phyloP scores from a whole-genome alignment of 306 rosid genomes.

The Herpetospermum pedunculosum region DNA sequence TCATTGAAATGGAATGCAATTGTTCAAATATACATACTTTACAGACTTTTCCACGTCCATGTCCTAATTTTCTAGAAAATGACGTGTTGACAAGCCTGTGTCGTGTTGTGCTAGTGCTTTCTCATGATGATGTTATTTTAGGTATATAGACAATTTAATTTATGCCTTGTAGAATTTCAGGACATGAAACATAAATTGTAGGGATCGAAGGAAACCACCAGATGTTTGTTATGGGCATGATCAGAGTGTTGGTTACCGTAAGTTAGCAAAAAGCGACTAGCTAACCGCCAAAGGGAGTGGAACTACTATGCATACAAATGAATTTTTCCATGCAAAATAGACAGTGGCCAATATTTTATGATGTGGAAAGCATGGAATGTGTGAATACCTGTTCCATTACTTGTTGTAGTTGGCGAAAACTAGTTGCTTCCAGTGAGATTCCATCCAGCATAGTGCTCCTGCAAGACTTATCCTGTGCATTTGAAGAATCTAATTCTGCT shows the following conservation, averaged over 20 bases:
- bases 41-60: no score
- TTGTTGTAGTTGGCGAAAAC: slow-evolving; percentile 65
- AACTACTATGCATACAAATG: background rate
- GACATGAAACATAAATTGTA: background rate
- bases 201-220: background rate
- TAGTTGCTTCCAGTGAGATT: slow-evolving; percentile 42
- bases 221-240: background rate
- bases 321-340: background rate
- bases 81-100: background rate
- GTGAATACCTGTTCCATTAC: slow-evolving; percentile 57
- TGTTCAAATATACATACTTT: background rate
- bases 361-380: background rate
- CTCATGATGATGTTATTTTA: background rate
- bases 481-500: slow-evolving; percentile 47
- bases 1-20: background rate
- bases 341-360: background rate
- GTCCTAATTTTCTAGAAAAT: background rate
- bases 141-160: background rate
- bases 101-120: background rate
- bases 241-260: background rate
- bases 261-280: background rate
- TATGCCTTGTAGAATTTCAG: background rate
- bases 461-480: slow-evolving; percentile 46
- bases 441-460: slow-evolving; percentile 35
- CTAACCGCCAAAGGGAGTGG: background rate